phyloP scores from a whole-genome alignment of 805 yeast genomes.

The Ogataea glucozyma region DNA sequence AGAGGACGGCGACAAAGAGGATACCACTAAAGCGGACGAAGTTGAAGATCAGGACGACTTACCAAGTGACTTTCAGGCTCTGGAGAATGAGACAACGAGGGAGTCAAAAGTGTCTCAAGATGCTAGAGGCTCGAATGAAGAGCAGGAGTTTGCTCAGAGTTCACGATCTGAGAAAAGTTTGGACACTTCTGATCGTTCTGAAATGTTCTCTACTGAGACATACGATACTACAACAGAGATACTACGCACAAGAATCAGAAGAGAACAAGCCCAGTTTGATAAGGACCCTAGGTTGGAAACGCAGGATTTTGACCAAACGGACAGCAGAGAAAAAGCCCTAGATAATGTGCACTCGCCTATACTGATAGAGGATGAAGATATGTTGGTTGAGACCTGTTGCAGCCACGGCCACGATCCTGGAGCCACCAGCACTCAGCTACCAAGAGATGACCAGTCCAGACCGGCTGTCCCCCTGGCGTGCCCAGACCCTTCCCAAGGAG shows the following conservation, averaged over 20 bases:
- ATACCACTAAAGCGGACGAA: background rate
- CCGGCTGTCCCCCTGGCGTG: background rate
- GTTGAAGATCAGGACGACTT: too few species aligned
- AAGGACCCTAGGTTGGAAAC: too few species aligned
- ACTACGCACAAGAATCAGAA: background rate
- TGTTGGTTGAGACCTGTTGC: background rate
- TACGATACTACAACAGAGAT: too few species aligned
- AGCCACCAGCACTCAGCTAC: conserved; percentile 1
- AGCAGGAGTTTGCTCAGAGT: too few species aligned
- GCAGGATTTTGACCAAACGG: background rate
- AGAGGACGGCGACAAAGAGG: background rate
- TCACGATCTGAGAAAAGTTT: too few species aligned
- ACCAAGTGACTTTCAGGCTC: too few species aligned
- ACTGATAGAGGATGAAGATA: background rate
- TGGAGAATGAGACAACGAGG: too few species aligned
- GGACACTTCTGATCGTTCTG: too few species aligned
- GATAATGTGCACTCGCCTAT: background rate
- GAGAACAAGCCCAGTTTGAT: conserved; percentile 8
- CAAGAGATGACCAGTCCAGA: background rate
- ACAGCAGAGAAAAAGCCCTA: background rate
- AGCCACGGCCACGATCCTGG: background rate
- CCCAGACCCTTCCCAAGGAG: background rate
- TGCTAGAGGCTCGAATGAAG: too few species aligned
- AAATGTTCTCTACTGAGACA: too few species aligned
- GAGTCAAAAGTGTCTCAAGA: too few species aligned